phyloP scores from a whole-genome alignment of 176 grass and related monocot species.

The Puya raimondii region DNA sequence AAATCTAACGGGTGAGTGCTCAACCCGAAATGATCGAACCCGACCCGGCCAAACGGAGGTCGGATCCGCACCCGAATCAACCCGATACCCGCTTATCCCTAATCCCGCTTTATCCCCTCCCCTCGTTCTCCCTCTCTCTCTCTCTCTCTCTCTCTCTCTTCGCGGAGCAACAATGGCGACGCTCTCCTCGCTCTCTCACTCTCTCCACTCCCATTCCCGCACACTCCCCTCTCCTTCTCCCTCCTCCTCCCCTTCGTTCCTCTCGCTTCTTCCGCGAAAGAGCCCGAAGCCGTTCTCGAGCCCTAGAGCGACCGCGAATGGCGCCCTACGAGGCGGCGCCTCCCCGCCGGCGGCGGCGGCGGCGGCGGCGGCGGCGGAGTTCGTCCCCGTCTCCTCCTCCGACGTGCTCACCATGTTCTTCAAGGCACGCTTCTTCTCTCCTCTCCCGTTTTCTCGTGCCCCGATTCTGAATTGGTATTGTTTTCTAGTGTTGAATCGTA shows the following conservation, averaged over 20 bases:
- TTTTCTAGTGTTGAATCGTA: background rate
- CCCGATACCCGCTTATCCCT: too few species aligned
- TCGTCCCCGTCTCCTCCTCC: conserved; percentile 11
- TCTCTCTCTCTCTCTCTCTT: background rate
- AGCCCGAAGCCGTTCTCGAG: background rate
- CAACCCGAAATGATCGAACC: too few species aligned
- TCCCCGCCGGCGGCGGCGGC: background rate
- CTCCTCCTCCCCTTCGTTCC: background rate
- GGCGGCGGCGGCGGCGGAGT: background rate
- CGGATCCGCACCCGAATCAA: too few species aligned
- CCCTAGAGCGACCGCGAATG: background rate
- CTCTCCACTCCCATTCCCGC: background rate
- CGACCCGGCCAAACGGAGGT: too few species aligned
- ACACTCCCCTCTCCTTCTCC: background rate
- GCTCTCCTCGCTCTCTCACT: conserved; percentile 3
- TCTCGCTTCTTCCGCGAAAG: background rate
- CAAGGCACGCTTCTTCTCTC: conserved; percentile 8
- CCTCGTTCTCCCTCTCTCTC: too few species aligned
- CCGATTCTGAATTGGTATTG: background rate
- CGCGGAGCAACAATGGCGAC: background rate
- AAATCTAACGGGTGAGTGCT: too few species aligned
- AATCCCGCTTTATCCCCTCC: too few species aligned
- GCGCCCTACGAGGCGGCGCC: background rate
- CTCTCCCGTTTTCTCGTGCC: background rate
- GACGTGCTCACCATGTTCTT: conserved; percentile 27